These are phyloP conservation scores for Neurospora crassa DNA, from an alignment of 2,329 filamentous ascomycete species.

Conservation along the genomic window DNA sequence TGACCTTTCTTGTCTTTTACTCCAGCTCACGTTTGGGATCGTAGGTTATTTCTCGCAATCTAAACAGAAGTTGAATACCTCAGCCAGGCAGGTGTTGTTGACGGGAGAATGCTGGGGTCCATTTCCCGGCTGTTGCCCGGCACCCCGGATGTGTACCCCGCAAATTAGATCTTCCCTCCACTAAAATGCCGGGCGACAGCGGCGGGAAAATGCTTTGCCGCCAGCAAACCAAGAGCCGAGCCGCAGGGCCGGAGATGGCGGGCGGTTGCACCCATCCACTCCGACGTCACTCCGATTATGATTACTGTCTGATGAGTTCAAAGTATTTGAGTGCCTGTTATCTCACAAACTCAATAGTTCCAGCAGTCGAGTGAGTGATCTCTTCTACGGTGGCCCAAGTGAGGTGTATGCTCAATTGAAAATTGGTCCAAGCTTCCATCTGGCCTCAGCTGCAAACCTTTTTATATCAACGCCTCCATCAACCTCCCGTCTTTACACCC, in stretches of 20 bases:
- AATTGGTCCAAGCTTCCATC: too few relatives aligned
- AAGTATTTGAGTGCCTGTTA: neutral
- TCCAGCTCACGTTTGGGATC: neutral
- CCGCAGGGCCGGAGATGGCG: neutral
- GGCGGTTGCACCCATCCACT: neutral
- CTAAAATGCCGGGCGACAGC: neutral
- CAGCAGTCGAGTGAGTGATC: neutral
- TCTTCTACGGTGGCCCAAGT: too few relatives aligned
- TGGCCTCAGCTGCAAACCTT: too few relatives aligned
- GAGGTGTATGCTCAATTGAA: too few relatives aligned
- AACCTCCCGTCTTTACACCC: too few relatives aligned
- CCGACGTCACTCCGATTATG: neutral
- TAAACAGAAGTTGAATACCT: neutral
- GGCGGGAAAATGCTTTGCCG: neutral
- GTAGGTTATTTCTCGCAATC: neutral
- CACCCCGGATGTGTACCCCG: neutral
- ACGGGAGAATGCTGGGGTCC: neutral
- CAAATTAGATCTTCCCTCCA: neutral
- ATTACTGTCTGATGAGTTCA: neutral
- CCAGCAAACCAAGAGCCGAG: neutral
- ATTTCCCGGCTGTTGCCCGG: neutral
- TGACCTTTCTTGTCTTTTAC: neutral
- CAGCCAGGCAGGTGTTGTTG: neutral
- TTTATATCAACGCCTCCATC: too few relatives aligned
- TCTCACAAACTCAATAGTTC: neutral